phyloP scores from a whole-genome alignment of 306 rosid genomes.

The Acacia crassicarpa region DNA sequence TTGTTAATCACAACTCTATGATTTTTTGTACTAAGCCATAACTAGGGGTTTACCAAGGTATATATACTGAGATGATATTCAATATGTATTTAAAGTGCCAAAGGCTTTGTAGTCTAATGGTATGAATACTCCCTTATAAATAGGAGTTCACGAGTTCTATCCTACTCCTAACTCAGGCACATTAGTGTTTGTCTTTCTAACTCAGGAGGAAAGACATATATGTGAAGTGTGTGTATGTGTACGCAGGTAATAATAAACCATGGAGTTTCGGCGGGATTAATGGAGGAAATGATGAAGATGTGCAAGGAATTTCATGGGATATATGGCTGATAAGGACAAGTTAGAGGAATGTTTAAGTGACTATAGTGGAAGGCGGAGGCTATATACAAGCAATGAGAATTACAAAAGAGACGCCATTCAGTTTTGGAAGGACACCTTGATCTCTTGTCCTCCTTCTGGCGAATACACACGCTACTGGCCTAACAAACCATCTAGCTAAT shows the following conservation, averaged over 20 bases:
- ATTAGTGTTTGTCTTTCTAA: too few species aligned
- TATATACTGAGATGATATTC: too few species aligned
- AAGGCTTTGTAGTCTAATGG: too few species aligned
- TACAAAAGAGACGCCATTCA: constrained; percentile 36
- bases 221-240: neutral
- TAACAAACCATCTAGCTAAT: constrained; percentile 50
- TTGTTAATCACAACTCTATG: neutral
- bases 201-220: too few species aligned
- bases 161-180: too few species aligned
- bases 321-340: constrained; percentile 64
- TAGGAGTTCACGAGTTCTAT: too few species aligned
- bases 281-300: constrained; percentile 42
- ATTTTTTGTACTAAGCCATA: too few species aligned
- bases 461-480: constrained; percentile 65
- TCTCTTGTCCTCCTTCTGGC: constrained; percentile 56
- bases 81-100: too few species aligned
- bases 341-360: constrained; percentile 56
- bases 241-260: constrained; percentile 56
- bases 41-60: too few species aligned
- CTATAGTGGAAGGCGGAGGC: constrained; percentile 50
- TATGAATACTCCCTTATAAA: too few species aligned
- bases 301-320: constrained; percentile 63
- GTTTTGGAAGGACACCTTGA: constrained; percentile 72
- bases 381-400: constrained; percentile 70
- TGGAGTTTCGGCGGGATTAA: constrained; percentile 53